A percentile compares a stretch with the other conserved stretches of the same genome.
These are phyloP conservation scores for Limtongia smithiae DNA, from an alignment of 805 yeast genomes.

Conservation along the genomic window DNA sequence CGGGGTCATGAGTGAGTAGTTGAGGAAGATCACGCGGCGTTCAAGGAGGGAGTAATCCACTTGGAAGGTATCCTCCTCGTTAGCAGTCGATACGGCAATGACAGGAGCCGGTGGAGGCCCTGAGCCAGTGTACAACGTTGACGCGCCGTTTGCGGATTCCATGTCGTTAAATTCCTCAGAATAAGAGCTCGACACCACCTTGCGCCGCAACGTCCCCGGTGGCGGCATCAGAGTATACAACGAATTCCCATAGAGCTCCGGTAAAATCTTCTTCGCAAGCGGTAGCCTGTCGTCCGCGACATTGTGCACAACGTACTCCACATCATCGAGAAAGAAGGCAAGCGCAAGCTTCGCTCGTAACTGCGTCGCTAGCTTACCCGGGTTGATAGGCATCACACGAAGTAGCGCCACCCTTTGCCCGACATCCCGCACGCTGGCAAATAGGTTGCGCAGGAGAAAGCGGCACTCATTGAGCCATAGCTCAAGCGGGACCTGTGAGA, in stretches of 20 bases:
- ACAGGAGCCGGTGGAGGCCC: background rate
- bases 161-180: background rate
- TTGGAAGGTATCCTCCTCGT: constrained; percentile 4
- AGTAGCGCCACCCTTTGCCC: constrained; percentile 6
- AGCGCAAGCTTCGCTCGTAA: constrained; percentile 17
- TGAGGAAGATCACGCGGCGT: constrained; percentile 6
- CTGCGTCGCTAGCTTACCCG: constrained; percentile 8
- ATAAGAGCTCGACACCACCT: background rate
- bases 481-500: constrained; percentile 5
- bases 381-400: constrained; percentile 8
- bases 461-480: constrained; percentile 5
- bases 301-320: background rate
- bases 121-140: background rate
- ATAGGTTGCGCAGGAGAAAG: background rate
- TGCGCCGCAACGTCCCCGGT: background rate
- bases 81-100: background rate
- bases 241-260: constrained; percentile 16
- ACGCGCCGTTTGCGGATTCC: constrained; percentile 1
- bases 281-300: constrained; percentile 14
- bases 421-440: constrained; percentile 1
- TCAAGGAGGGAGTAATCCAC: constrained; percentile 11
- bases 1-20: constrained; percentile 16
- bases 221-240: constrained; percentile 5
- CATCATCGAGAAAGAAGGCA: constrained; percentile 16
- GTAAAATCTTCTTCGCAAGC: constrained; percentile 20